Conservation (phyloP, 306 rosid species). For the Malus fusca region DNA sequence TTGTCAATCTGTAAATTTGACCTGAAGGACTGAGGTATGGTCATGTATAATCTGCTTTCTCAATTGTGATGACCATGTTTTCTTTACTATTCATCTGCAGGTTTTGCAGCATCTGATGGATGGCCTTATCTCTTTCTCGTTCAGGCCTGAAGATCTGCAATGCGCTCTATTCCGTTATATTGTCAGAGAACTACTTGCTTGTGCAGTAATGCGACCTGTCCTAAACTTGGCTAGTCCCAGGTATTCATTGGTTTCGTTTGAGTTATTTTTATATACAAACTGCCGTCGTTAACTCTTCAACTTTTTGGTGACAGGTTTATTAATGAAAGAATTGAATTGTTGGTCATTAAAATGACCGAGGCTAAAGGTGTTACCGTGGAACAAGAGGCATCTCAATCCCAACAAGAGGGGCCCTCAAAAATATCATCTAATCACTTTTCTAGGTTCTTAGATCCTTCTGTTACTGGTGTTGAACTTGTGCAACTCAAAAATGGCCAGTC, state of each 20-base stretch:
- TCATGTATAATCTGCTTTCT: conserved; percentile 1
- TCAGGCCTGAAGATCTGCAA: conserved; percentile 77
- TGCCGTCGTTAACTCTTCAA: conserved; percentile 17
- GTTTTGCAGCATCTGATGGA: conserved; percentile 90
- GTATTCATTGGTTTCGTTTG: conserved; percentile 30
- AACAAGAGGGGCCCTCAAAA: conserved; percentile 40
- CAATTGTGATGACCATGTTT: conserved; percentile 22
- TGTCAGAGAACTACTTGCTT: conserved; percentile 92
- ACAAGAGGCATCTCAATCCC: conserved; percentile 40
- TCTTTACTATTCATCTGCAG: conserved; percentile 38
- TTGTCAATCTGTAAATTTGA: conserved; percentile 12
- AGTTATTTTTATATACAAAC: conserved; percentile 8
- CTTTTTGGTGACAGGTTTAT: conserved; percentile 67
- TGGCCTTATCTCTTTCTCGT: conserved; percentile 72
- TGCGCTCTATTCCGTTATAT: conserved; percentile 77
- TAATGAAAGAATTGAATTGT: conserved; percentile 79
- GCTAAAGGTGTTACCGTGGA: conserved; percentile 36
- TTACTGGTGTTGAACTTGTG: conserved; percentile 85
- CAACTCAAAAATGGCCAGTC: conserved; percentile 60
- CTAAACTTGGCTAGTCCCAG: conserved; percentile 84
- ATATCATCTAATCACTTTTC: conserved; percentile 57
- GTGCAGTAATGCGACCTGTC: conserved; percentile 91
- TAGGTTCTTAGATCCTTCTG: conserved; percentile 68
- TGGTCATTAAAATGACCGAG: conserved; percentile 60
- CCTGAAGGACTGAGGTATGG: conserved; percentile 8